These are phyloP conservation scores for Thelephora terrestris DNA, from an alignment of 1,284 basidiomycete genomes.

Conservation along the genomic window DNA sequence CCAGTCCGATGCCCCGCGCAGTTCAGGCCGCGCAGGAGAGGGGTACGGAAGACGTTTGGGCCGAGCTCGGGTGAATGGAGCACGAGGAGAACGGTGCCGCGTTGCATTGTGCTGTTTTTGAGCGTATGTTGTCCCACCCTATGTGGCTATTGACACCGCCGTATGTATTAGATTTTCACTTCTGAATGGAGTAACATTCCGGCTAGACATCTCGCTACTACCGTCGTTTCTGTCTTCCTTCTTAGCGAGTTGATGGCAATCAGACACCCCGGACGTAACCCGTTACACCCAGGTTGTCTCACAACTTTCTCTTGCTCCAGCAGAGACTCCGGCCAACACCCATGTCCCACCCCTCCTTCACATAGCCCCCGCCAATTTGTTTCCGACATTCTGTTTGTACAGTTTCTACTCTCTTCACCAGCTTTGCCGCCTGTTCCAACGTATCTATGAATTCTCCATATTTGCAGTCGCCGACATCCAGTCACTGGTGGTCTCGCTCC, in stretches of 20 bases:
- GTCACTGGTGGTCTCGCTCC: conserved; percentile 27
- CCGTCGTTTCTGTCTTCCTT: conserved; percentile 2
- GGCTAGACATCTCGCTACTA: conserved; percentile 6
- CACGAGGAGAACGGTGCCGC: not conserved
- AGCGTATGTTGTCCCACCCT: too few relatives aligned
- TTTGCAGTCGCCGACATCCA: conserved; percentile 12
- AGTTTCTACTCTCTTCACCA: conserved; percentile 13
- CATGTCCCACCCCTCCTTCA: conserved; percentile 3
- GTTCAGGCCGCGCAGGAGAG: conserved; percentile 42
- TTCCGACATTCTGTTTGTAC: conserved; percentile 13
- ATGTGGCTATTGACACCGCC: not conserved
- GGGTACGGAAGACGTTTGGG: conserved; percentile 65
- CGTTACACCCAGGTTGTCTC: not conserved
- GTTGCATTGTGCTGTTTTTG: not conserved
- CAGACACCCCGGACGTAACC: not conserved
- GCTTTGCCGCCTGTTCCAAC: conserved; percentile 13
- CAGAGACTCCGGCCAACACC: not conserved
- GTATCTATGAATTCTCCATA: conserved; percentile 17
- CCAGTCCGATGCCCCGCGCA: conserved; percentile 40
- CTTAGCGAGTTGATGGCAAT: not conserved
- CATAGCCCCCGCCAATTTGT: conserved; percentile 8
- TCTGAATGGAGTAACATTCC: not conserved
- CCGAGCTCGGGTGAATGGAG: conserved; percentile 44
- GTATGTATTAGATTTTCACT: not conserved
- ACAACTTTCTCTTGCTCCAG: conserved; percentile 1